phyloP scores from a whole-genome alignment of 495 filamentous ascomycete genomes.

The Tuber brumale region DNA sequence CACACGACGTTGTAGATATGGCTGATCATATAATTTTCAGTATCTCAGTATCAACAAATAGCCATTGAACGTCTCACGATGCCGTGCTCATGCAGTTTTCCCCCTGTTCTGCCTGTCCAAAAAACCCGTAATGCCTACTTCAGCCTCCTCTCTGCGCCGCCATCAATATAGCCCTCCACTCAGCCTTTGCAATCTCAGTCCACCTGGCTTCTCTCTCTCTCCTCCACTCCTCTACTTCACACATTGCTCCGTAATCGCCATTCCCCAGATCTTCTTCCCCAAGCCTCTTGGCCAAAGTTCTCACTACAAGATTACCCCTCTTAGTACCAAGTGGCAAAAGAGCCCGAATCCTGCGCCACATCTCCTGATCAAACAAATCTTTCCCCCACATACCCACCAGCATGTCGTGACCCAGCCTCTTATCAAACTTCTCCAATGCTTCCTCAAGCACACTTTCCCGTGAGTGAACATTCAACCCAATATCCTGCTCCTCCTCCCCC shows the following conservation, averaged over 20 bases:
- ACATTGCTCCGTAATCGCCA: background rate
- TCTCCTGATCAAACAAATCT: constrained; percentile 16
- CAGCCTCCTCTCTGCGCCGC: background rate
- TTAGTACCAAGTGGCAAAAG: constrained; percentile 23
- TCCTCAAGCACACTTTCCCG: constrained; percentile 24
- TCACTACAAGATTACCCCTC: constrained; percentile 20
- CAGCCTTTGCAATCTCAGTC: constrained; percentile 20
- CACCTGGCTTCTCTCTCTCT: constrained; percentile 20
- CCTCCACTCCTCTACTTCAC: constrained; percentile 8
- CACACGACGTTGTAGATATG: background rate
- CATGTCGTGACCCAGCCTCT: constrained; percentile 22
- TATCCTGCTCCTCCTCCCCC: background rate
- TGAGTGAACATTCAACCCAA: background rate
- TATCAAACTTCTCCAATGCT: constrained; percentile 34
- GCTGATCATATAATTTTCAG: background rate
- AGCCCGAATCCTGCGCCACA: constrained; percentile 31
- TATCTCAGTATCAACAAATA: background rate
- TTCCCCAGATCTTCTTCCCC: constrained; percentile 10
- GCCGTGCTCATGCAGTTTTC: background rate
- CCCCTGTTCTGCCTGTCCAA: background rate
- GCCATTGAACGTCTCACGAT: background rate
- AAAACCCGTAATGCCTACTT: background rate
- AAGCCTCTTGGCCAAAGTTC: constrained; percentile 12
- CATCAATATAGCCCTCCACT: constrained; percentile 21
- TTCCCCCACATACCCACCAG: constrained; percentile 15